Conservation (phyloP, 768 basidiomycete species). For the Suillus placidus region DNA sequence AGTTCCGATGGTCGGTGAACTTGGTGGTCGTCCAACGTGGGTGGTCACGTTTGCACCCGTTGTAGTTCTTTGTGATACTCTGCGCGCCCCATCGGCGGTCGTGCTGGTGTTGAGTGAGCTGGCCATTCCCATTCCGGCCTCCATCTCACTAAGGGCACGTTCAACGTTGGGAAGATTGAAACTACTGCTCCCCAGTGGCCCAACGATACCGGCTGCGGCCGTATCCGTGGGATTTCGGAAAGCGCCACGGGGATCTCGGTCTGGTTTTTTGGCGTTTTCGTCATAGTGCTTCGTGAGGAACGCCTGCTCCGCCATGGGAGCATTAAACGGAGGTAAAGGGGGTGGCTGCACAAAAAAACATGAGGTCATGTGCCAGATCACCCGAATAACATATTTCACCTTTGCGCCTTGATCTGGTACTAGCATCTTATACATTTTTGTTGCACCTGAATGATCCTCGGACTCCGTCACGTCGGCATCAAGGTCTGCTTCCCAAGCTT, state of each 20-base stretch:
- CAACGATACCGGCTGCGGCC: slow-evolving; percentile 75
- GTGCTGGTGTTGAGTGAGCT: slow-evolving; percentile 37
- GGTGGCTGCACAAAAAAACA: slow-evolving; percentile 46
- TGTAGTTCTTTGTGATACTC: slow-evolving; percentile 34
- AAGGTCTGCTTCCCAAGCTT: slow-evolving; percentile 78
- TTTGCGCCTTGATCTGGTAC: slow-evolving; percentile 78
- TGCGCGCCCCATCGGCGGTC: slow-evolving; percentile 39
- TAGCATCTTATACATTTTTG: slow-evolving; percentile 65
- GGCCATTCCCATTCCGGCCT: slow-evolving; percentile 49
- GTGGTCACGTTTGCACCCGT: slow-evolving; percentile 38
- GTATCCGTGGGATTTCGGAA: slow-evolving; percentile 80
- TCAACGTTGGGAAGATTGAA: slow-evolving; percentile 88
- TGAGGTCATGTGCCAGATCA: neutral
- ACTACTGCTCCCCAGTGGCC: slow-evolving; percentile 86
- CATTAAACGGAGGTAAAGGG: slow-evolving; percentile 75
- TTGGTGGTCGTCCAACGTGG: slow-evolving; percentile 37
- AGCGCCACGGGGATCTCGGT: slow-evolving; percentile 84
- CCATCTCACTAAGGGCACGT: slow-evolving; percentile 87
- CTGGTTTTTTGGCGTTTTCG: slow-evolving; percentile 86
- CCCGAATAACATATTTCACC: slow-evolving; percentile 42
- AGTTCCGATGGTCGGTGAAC: slow-evolving; percentile 40
- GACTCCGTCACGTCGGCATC: slow-evolving; percentile 45
- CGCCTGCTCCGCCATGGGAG: slow-evolving; percentile 82
- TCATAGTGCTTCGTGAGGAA: slow-evolving; percentile 94
- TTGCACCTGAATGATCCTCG: slow-evolving; percentile 55